Evolutionary conservation across 176 grass and related monocot species (phyloP).

Genomic region (Cenchrus fungigraminus): DNA sequence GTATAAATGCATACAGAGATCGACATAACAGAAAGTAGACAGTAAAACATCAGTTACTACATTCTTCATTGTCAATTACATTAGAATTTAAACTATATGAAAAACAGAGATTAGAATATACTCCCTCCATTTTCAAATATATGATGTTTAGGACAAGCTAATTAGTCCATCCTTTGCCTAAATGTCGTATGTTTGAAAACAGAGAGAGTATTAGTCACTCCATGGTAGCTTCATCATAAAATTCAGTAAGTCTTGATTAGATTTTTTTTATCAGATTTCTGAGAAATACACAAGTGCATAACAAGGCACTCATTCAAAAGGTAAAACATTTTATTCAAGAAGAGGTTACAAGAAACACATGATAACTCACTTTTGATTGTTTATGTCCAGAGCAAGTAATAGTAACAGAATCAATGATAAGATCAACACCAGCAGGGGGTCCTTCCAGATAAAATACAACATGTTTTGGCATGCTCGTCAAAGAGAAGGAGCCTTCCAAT

Average conservation of each 20-base stretch:
- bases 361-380: constrained; percentile 49
- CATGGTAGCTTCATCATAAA: not conserved
- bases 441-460: constrained; percentile 95
- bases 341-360: constrained; percentile 22
- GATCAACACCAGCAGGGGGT: constrained; percentile 68
- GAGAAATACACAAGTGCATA: not conserved
- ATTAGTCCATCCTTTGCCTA: not conserved
- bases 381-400: constrained; percentile 53
- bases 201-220: not conserved
- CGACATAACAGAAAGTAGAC: not conserved
- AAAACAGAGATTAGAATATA: not conserved
- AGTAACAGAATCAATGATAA: constrained; percentile 82
- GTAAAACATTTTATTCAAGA: not conserved
- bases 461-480: constrained; percentile 72
- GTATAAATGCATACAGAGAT: not conserved
- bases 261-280: constrained; percentile 3
- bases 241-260: no score
- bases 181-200: not conserved
- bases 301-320: not conserved
- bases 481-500: constrained; percentile 86
- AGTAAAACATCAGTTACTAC: not conserved
- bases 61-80: not conserved
- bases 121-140: not conserved
- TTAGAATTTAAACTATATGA: not conserved
- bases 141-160: not conserved